Conservation (phyloP, 257 asterid genomes). For the Galeopsis tetrahit region DNA sequence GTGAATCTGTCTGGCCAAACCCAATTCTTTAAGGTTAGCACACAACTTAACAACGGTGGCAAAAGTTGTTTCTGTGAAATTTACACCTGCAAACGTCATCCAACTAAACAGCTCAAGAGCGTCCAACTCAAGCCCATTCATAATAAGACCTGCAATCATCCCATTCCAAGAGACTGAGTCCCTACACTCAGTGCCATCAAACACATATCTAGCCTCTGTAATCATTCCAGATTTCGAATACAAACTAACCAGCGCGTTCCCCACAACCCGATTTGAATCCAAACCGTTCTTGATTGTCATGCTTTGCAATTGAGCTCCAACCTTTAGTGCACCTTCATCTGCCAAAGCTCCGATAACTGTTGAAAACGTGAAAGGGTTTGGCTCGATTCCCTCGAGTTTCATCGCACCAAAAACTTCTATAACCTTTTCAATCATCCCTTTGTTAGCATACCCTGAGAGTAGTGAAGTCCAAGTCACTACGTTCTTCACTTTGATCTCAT, state of each 20-base stretch:
- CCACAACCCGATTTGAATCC: constrained; percentile 58
- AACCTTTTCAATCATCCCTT: constrained; percentile 48
- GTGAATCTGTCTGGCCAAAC: constrained; percentile 74
- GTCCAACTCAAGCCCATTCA: constrained; percentile 64
- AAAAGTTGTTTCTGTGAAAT: constrained; percentile 58
- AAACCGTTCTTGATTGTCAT: constrained; percentile 67
- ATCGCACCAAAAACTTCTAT: constrained; percentile 53
- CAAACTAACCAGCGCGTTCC: constrained; percentile 77
- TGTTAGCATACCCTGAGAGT: constrained; percentile 65
- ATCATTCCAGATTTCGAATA: constrained; percentile 80
- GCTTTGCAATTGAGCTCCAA: constrained; percentile 73
- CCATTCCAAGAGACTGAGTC: constrained; percentile 90
- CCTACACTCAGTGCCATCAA: constrained; percentile 51
- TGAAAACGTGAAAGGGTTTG: constrained; percentile 80
- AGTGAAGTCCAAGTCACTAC: constrained; percentile 93
- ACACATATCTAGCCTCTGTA: constrained; percentile 64
- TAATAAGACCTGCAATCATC: constrained; percentile 80
- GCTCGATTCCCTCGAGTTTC: constrained; percentile 62
- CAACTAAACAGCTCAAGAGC: constrained; percentile 63
- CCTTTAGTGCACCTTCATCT: constrained; percentile 46
- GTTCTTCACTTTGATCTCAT: constrained; percentile 71
- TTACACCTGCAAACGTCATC: constrained; percentile 73
- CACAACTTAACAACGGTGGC: constrained; percentile 67
- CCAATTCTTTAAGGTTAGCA: constrained; percentile 63
- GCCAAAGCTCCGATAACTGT: constrained; percentile 84